Evolutionary conservation across 2,329 filamentous ascomycete genomes (phyloP).

Genomic region (Fusarium neocosmosporiellum): DNA sequence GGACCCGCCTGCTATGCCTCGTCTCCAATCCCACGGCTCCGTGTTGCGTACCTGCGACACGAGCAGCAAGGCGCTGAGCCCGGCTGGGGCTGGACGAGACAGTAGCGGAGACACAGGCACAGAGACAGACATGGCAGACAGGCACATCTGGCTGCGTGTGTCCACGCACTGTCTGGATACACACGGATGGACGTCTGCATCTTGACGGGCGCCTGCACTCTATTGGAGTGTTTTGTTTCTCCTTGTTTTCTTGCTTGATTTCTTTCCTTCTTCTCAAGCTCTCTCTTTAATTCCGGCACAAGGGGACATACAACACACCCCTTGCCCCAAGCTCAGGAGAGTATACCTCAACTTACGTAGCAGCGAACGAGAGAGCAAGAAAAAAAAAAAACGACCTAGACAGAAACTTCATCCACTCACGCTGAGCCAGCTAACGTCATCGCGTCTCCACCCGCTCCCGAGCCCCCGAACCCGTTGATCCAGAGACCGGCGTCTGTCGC

Average conservation of each 20-base stretch:
- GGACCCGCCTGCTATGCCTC: slow-evolving; percentile 29
- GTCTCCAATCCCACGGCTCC: slow-evolving; percentile 31
- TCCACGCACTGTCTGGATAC: slow-evolving; percentile 23
- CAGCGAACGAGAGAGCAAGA: neutral
- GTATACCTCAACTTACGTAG: neutral
- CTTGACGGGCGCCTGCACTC: slow-evolving; percentile 7
- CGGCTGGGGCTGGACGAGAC: slow-evolving; percentile 17
- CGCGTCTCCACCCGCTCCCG: slow-evolving; percentile 44
- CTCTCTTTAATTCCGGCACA: neutral
- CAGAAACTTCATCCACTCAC: slow-evolving; percentile 5
- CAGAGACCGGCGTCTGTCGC: slow-evolving; percentile 31
- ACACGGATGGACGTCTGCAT: slow-evolving; percentile 10
- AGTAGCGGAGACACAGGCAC: slow-evolving; percentile 17
- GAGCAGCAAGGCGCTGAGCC: slow-evolving; percentile 24
- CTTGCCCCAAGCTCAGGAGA: slow-evolving; percentile 3
- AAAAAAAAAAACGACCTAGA: slow-evolving; percentile 2
- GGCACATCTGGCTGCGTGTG: slow-evolving; percentile 10
- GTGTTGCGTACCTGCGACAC: slow-evolving; percentile 22
- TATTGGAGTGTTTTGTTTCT: slow-evolving; percentile 5
- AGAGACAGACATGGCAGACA: too few species aligned
- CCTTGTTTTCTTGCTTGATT: neutral
- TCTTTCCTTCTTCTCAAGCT: neutral
- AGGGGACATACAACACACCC: neutral
- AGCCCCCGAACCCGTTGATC: slow-evolving; percentile 46
- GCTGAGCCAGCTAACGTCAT: slow-evolving; percentile 43